Base-by-base conservation (phyloP, 192 early-diverging fungal genomes). In the Linderina pennispora region DNA sequence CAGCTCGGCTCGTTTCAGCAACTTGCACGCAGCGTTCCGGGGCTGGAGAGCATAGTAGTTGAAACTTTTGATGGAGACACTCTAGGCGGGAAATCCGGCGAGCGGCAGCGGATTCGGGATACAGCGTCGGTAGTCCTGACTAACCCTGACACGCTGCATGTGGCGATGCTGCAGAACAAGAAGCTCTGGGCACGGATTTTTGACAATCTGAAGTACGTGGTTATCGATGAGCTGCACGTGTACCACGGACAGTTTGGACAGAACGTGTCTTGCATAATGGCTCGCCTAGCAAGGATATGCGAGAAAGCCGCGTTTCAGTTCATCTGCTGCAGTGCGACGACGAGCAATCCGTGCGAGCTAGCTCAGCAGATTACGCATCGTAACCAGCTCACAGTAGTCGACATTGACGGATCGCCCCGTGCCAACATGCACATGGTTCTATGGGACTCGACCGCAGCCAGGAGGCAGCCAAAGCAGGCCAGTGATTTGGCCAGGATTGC, bases 141-240 rank as follows among this genome's bases (percentile, higher is more conserved):
- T 13, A 92, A 92, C 59, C 85, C 85, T 6, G 90, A 92, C 45
- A 91, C 85, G 51, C 47, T 92, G 3, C 88, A 92, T 48, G 38
- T 72, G 21, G 63, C 79, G 13, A 79, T 91, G 43, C 50, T 88
- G 15, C 87, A 84, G 1, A 58, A 77, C 35, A 55, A 66, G 8
- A 26, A 43, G 16, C 23, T 51, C 22, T 90, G 88, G 90, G 52
- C 40, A 8, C n/a, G 43, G 14, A 80, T 88, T 48, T 62, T 84
- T 22, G 23, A 24, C 14, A 28, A 57, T 0, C 40, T 92, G 24
- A 62, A 66, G 26, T 73, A 76, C 21, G 78, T 91, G 2, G 80
- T 92, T 3, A 49, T 92, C 19, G 88, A 90, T 55, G 85, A 91
- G 64, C 44, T 90, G 16, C 87, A 92, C 42, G 73, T 75, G 1